Percentiles rank a stretch among this genome's conserved stretches.
These are phyloP conservation scores for Papiliotrema terrestris DNA, from an alignment of 1,284 basidiomycete genomes.

Conservation along the genomic window DNA sequence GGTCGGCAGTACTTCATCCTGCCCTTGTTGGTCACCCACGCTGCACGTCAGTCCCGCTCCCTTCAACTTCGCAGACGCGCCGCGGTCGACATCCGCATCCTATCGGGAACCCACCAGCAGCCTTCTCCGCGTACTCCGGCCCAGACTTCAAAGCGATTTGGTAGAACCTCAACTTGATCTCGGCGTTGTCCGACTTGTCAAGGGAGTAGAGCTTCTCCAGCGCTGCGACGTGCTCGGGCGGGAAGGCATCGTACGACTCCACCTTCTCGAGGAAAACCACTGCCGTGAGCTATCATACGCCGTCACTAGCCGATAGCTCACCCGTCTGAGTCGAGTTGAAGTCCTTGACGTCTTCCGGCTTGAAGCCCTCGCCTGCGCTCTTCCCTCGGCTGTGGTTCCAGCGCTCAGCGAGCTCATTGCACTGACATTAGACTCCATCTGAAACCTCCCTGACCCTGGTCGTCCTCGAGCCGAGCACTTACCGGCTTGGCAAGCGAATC, in stretches of 20 bases:
- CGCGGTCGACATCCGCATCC: no score
- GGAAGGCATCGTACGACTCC: constrained; percentile 38
- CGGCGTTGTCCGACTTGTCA: constrained; percentile 48
- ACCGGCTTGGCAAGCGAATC: constrained; percentile 64
- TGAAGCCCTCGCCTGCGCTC: constrained; percentile 44
- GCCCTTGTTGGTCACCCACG: constrained; percentile 53
- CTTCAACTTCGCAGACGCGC: background rate
- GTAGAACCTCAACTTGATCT: constrained; percentile 53
- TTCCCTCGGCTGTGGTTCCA: constrained; percentile 69
- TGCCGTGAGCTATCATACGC: background rate
- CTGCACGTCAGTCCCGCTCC: constrained; percentile 13
- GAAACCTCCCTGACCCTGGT: no score
- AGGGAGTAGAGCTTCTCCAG: constrained; percentile 52
- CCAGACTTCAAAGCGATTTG: constrained; percentile 51
- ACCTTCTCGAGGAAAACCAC: constrained; percentile 54
- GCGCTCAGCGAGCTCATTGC: constrained; percentile 62
- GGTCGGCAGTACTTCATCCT: constrained; percentile 53
- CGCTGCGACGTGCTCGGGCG: constrained; percentile 32
- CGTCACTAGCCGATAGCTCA: constrained; percentile 4
- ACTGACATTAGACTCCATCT: constrained; percentile 37
- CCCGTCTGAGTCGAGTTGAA: constrained; percentile 45
- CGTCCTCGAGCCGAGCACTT: no score
- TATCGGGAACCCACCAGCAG: constrained; percentile 51
- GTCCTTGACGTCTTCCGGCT: constrained; percentile 34
- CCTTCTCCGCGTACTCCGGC: constrained; percentile 49